Base-by-base conservation (phyloP, 257 asterid genomes). In the Knoxia roxburghii region DNA sequence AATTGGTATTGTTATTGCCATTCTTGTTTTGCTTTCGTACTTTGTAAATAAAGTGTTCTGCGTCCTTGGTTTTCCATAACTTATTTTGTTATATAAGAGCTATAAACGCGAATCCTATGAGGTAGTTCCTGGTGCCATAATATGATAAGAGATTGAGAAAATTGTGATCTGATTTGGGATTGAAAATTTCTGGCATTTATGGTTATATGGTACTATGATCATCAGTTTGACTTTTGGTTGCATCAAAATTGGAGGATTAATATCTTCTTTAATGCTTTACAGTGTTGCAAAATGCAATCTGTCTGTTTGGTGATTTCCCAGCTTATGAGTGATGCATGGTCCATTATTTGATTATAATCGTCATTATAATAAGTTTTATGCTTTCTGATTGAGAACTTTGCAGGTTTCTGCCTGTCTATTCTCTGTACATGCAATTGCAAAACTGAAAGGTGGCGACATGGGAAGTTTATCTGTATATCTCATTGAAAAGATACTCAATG, bases 401-500 rank as follows among this genome's bases (percentile, higher is more conserved):
- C 91, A 93, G 99, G 82, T 86, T 66, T 84, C 96, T 74, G 79
- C 89, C 77, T 72, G 85, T 75, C 79, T 84, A 78, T 81, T 85
- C 82, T 79, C 73, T 71, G 93, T 88, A 68, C 89, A 82, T 60
- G 77, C 73, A n/a, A 88, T 90, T 91, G 69, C 72, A 73, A 94
- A 86, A 79, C 76, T 88, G 73, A 82, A 82, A 69, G 65, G 59
- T 61, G 89, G 91, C 5, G 88, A 85, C 68, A 75, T 67, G 55
- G 95, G 97, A 70, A 87, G 93, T 76, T 75, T 90, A 72, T 90
- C 99, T 32, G 79, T 88, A 67, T 78, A 86, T 54, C 82, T 94
- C 6, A 75, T 78, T 56, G 95, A 80, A 73, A 84, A 78, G 83
- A 79, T 84, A 52, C 64, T 50, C 68, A 32, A 70, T 6, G 68